Evolutionary conservation across 2,329 filamentous ascomycete genomes (phyloP), one percentile per base, ranked within the genome.

Genomic region (Davidsoniella eucalypti): DNA sequence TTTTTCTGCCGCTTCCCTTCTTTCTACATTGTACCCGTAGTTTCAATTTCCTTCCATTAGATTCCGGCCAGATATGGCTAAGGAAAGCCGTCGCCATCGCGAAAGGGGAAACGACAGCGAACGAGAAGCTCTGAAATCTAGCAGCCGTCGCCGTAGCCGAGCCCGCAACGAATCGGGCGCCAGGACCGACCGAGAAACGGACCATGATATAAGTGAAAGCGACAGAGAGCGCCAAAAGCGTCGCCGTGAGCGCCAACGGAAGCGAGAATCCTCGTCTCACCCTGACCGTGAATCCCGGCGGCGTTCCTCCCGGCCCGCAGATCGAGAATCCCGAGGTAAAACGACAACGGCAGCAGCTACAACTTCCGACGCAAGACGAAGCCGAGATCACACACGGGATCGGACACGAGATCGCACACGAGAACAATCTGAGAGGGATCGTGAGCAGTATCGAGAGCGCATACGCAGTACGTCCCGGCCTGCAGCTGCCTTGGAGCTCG

Each of bases 361-460:
- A 17, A 17, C 8, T 23, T 17, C 14, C 9, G 41, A 43, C 12
- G 41, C n/a, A 38, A 23, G 17, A 3, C 44, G 33, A 47, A 25
- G 18, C 21, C 37, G 36, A 25, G 25, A 33, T 33, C 44, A 21
- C 7, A 29, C 26, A 9, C 46, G 46, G 46, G 46, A 43, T 33
- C 21, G 46, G 26, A 10, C 10, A 17, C 37, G 36, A 25, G 25
- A 33, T 33, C 44, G 39, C 6, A 16, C 44, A 23, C 46, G 45
- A 16, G 51, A 47, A 29, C 26, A 23, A 12, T 47, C 51, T 10
- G 37, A 52, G 16, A 40, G 50, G 21, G 58, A 58, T 33, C 57
- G 57, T 5, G 55, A 56, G 40, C 53, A 59, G 52, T 43, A 55
- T 25, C 41, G 10, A 41, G 56, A 37, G 47, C 50, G 33, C 46